Percentiles rank a stretch among this genome's conserved stretches.
Conservation (phyloP, 2,329 filamentous ascomycete species). For the Cladosporium colombiae region DNA sequence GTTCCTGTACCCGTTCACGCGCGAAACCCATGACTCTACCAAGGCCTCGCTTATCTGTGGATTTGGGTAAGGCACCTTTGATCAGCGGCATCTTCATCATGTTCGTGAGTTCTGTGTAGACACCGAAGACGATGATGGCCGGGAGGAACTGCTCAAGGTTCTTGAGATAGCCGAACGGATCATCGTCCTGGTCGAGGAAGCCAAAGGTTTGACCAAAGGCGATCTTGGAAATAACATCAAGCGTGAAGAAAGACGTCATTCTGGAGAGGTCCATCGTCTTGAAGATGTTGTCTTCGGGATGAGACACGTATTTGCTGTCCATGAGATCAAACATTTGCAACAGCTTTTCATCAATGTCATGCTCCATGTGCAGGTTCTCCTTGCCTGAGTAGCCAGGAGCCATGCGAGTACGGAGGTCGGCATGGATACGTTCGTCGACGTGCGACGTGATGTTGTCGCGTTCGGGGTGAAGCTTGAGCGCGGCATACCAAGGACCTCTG, state of each 20-base stretch:
- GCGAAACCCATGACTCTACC: constrained; percentile 47
- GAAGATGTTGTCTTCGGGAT: constrained; percentile 33
- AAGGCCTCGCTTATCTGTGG: constrained; percentile 48
- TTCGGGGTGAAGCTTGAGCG: constrained; percentile 42
- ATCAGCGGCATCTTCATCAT: constrained; percentile 46
- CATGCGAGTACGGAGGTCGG: constrained; percentile 40
- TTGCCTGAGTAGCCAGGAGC: constrained; percentile 44
- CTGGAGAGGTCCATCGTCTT: constrained; percentile 40
- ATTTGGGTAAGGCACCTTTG: constrained; percentile 46
- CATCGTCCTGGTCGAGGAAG: constrained; percentile 50
- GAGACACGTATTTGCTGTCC: constrained; percentile 37
- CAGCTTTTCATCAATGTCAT: constrained; percentile 40
- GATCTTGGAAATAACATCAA: constrained; percentile 45
- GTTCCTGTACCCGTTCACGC: constrained; percentile 48
- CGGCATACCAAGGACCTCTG: constrained; percentile 40
- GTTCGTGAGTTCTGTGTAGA: constrained; percentile 46
- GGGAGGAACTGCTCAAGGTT: constrained; percentile 47
- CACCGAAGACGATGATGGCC: constrained; percentile 47
- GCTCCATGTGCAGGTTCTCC: constrained; percentile 41
- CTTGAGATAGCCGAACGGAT: constrained; percentile 52
- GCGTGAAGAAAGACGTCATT: constrained; percentile 43
- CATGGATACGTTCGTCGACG: constrained; percentile 42
- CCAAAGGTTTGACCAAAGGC: constrained; percentile 51
- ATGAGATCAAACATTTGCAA: constrained; percentile 39
- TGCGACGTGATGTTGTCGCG: constrained; percentile 44